phyloP scores from a whole-genome alignment of 306 rosid genomes.

The Inga oerstediana region DNA sequence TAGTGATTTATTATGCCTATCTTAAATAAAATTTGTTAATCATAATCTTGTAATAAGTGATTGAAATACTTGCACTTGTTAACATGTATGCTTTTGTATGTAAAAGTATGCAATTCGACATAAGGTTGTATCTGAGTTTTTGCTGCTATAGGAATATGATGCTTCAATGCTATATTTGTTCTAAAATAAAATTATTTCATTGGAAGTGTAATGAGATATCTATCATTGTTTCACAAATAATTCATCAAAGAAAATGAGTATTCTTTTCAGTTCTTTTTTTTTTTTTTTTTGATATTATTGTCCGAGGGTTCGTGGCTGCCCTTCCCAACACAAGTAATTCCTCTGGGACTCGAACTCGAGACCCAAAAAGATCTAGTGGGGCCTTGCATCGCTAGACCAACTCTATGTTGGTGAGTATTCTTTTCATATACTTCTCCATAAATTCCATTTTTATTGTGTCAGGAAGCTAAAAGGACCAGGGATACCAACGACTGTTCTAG shows the following conservation, averaged over 20 bases:
- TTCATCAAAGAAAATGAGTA: conserved; percentile 16
- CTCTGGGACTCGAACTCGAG: too few relatives aligned
- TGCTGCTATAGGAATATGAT: not conserved
- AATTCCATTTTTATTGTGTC: conserved; percentile 29
- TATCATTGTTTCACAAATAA: conserved; percentile 3
- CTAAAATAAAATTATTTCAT: not conserved
- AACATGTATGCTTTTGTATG: conserved; percentile 17
- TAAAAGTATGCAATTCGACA: not conserved
- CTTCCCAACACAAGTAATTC: too few relatives aligned
- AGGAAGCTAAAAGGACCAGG: conserved; percentile 89
- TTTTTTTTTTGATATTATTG: too few relatives aligned
- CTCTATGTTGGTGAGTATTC: not conserved
- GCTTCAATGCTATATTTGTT: conserved; percentile 17
- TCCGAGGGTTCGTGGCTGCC: too few relatives aligned
- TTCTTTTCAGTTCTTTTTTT: not conserved
- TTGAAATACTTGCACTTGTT: not conserved
- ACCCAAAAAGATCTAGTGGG: too few relatives aligned
- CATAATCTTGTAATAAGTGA: not conserved
- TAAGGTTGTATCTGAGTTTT: conserved; percentile 3
- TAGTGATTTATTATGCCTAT: not conserved
- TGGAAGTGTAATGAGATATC: conserved; percentile 21
- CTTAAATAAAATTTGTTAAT: not conserved
- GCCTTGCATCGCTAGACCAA: too few relatives aligned
- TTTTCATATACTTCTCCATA: conserved; percentile 18
- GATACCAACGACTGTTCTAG: conserved; percentile 61